These are phyloP conservation scores for Penicillium bialowiezense DNA, from an alignment of 495 filamentous ascomycete genomes.

Conservation along the genomic window DNA sequence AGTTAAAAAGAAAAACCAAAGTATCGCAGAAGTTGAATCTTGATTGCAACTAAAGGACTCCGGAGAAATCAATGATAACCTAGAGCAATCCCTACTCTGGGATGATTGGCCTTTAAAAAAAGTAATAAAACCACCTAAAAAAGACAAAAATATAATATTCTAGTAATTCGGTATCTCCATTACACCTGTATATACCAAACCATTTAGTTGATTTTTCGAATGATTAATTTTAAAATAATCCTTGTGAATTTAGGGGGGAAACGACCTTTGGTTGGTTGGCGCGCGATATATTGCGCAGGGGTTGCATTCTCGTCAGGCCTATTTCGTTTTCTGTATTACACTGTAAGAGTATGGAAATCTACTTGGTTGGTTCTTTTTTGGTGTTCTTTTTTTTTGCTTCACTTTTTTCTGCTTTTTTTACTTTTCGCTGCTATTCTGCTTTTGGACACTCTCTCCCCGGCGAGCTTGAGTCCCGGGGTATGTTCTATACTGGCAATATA, in stretches of 20 bases:
- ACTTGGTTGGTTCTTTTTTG: too few species aligned
- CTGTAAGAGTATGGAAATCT: slow-evolving; percentile 13
- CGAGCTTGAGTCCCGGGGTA: neutral
- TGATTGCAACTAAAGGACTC: slow-evolving; percentile 32
- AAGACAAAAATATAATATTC: slow-evolving; percentile 2
- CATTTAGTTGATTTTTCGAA: too few species aligned
- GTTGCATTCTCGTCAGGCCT: slow-evolving; percentile 26
- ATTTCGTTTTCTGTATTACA: slow-evolving; percentile 22
- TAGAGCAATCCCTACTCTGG: slow-evolving; percentile 14
- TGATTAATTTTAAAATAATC: slow-evolving; percentile 20
- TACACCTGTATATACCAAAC: too few species aligned
- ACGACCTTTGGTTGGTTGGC: slow-evolving; percentile 29
- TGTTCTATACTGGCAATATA: slow-evolving; percentile 4
- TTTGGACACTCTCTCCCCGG: neutral
- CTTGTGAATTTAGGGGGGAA: slow-evolving; percentile 19
- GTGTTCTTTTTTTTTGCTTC: slow-evolving; percentile 4
- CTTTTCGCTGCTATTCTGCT: neutral
- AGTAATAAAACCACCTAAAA: slow-evolving; percentile 6
- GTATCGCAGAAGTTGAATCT: slow-evolving; percentile 22
- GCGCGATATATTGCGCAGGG: slow-evolving; percentile 25
- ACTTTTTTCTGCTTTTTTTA: slow-evolving; percentile 9
- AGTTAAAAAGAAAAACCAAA: slow-evolving; percentile 33
- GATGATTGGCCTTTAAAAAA: slow-evolving; percentile 22
- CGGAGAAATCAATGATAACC: slow-evolving; percentile 32
- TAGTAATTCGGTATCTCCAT: too few species aligned